Evolutionary conservation across 192 early-diverging fungal genomes (phyloP).

Genomic region (Coemansia sp.): DNA sequence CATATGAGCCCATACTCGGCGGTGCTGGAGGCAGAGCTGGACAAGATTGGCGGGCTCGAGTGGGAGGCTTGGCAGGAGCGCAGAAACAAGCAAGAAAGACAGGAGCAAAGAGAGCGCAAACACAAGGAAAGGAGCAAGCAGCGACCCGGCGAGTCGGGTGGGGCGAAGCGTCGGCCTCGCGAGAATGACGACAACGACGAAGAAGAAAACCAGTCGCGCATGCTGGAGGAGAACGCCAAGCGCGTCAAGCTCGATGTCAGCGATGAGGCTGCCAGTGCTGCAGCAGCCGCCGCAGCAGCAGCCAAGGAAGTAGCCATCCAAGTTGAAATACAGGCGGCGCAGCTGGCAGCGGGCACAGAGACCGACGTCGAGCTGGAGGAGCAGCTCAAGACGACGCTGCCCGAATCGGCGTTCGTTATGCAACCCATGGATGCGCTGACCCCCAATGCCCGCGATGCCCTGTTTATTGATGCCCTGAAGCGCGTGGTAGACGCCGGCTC

Average conservation of each 20-base stretch:
- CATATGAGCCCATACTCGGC: slow-evolving; percentile 34
- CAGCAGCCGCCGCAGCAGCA: background rate
- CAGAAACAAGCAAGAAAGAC: slow-evolving; percentile 16
- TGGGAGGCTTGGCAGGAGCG: slow-evolving; percentile 46
- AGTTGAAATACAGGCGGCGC: background rate
- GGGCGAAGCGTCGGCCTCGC: slow-evolving; percentile 14
- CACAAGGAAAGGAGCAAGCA: background rate
- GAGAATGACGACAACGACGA: slow-evolving; percentile 36
- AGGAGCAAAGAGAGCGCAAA: slow-evolving; percentile 25
- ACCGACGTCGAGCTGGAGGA: slow-evolving; percentile 2
- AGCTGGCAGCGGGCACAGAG: background rate
- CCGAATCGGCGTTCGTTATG: slow-evolving; percentile 16
- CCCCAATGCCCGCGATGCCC: slow-evolving; percentile 7
- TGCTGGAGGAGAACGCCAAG: slow-evolving; percentile 54
- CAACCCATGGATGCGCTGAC: slow-evolving; percentile 14
- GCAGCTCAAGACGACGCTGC: slow-evolving; percentile 5
- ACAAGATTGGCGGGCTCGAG: slow-evolving; percentile 41
- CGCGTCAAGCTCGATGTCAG: slow-evolving; percentile 41
- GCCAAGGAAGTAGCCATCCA: slow-evolving; percentile 4
- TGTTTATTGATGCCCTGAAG: slow-evolving; percentile 22
- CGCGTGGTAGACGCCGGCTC: slow-evolving; percentile 23
- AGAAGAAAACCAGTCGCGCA: slow-evolving; percentile 41
- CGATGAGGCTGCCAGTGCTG: background rate
- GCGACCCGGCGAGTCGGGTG: background rate
- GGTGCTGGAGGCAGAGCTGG: slow-evolving; percentile 40